Conservation (phyloP, 176 grass and related monocot species). For the Bonia amplexicaulis region DNA sequence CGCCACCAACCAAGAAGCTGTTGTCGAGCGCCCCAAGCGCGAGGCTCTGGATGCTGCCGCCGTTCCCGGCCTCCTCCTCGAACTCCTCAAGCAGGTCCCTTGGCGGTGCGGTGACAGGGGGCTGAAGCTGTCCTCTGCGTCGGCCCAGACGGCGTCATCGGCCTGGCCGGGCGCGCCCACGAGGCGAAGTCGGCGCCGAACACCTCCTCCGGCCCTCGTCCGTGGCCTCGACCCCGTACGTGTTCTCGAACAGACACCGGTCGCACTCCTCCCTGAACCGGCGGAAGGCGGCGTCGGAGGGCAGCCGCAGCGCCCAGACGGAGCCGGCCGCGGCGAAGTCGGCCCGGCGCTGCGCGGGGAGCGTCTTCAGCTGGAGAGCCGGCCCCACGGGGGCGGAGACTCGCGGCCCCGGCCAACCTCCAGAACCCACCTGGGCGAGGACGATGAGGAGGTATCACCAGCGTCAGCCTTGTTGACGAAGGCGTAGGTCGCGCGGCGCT, state of each 20-base stretch:
- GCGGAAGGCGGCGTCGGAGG: conserved; percentile 49
- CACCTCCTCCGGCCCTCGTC: conserved; percentile 68
- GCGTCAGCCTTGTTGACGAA: conserved; percentile 39
- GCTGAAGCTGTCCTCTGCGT: conserved; percentile 50
- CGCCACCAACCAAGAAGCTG: conserved; percentile 73
- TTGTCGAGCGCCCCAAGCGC: conserved; percentile 90
- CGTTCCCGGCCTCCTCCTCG: conserved; percentile 59
- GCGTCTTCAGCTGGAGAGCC: conserved; percentile 76
- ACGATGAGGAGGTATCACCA: not conserved
- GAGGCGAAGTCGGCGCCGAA: conserved; percentile 86
- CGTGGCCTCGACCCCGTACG: conserved; percentile 65
- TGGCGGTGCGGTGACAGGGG: not conserved
- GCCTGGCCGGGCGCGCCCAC: conserved; percentile 57
- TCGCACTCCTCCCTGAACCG: conserved; percentile 68
- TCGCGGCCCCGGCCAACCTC: conserved; percentile 48
- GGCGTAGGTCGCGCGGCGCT: conserved; percentile 53
- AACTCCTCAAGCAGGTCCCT: conserved; percentile 77
- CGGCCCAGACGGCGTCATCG: conserved; percentile 71
- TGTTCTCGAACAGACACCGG: conserved; percentile 85
- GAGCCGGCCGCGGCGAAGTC: conserved; percentile 65
- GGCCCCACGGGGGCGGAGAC: conserved; percentile 51
- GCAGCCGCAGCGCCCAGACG: conserved; percentile 84
- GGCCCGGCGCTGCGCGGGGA: conserved; percentile 58
- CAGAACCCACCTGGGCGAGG: conserved; percentile 49
- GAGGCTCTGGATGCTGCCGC: conserved; percentile 72